A percentile compares a stretch with the other conserved stretches of the same genome.
Evolutionary conservation across 2,329 filamentous ascomycete genomes (phyloP).

Genomic region (Arthroderma uncinatum): DNA sequence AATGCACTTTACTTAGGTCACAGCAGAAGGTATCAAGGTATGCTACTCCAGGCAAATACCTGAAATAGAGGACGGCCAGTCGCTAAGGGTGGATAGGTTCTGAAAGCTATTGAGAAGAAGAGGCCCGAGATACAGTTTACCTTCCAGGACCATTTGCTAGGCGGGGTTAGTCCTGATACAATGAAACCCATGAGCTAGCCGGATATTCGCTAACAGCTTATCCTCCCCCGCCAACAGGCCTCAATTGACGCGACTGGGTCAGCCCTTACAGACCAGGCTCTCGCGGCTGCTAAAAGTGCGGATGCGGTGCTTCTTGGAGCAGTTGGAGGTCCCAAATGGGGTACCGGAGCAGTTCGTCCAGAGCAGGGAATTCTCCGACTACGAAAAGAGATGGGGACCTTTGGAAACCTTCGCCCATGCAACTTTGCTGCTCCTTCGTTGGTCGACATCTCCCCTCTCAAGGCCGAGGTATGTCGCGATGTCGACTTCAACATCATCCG

Average conservation of each 20-base stretch:
- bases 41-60: slow-evolving; percentile 9
- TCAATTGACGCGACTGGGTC: slow-evolving; percentile 75
- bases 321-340: slow-evolving; percentile 95
- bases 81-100: slow-evolving; percentile 44
- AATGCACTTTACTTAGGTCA: slow-evolving; percentile 47
- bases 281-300: slow-evolving; percentile 69
- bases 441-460: slow-evolving; percentile 74
- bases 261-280: slow-evolving; percentile 71
- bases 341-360: slow-evolving; percentile 73
- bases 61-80: not conserved
- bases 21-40: slow-evolving; percentile 77
- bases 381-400: slow-evolving; percentile 86
- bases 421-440: slow-evolving; percentile 85
- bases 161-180: slow-evolving; percentile 57
- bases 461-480: slow-evolving; percentile 70
- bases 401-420: slow-evolving; percentile 91
- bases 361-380: slow-evolving; percentile 86
- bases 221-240: too few relatives aligned
- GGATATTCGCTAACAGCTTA: slow-evolving; percentile 34
- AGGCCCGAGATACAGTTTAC: slow-evolving; percentile 70
- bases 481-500: slow-evolving; percentile 89
- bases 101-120: slow-evolving; percentile 64
- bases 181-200: not conserved
- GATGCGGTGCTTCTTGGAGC: slow-evolving; percentile 87
- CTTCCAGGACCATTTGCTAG: slow-evolving; percentile 78